Evolutionary conservation across 768 basidiomycete species (phyloP), one percentile per base, ranked within the genome.

Genomic region (Naganishia randhawae): DNA sequence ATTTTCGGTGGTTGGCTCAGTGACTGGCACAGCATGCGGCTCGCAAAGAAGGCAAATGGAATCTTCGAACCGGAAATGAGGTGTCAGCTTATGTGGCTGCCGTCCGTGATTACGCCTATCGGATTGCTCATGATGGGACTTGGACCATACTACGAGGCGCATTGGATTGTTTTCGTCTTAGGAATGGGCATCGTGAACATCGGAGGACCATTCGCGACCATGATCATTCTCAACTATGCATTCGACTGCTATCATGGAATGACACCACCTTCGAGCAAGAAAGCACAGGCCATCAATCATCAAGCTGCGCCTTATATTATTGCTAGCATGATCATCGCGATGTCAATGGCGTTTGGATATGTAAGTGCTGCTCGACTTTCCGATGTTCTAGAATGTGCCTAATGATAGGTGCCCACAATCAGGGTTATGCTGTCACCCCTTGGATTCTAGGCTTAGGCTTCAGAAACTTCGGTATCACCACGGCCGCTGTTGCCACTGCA

Each of bases 141-240:
- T 17, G 71, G 71, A 45, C 68, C 71, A n/a, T 65, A 66, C 41
- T 71, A 71, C 52, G 68, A 63, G 13, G 57, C 66, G 25, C 71
- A 71, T 32, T 71, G 68, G 68, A 69, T 71, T n/a, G 71, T 71
- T 29, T 71, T 69, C 41, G 71, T 71, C 54, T 22, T 69, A 14
- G 71, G 71, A 13, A 50, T 31, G 29, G 35, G 48, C 3, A 64
- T 71, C 16, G 27, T 67, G 39, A 71, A 69, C 31, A 17, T 69
- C 22, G 65, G 48, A 27, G 69, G 71, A 42, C 69, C 71, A 2
- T 54, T 69, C 29, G 69, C 65, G 14, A 69, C 71, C 8, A 27
- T 72, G 29, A 37, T 72, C 22, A 63, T 57, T 25, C n/a, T 72
- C 22, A 55, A 69, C 17, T 72, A 69, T 29, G 71, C 66, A 1